Base-by-base conservation (phyloP, 768 basidiomycete species). In the Amanita muscaria region DNA sequence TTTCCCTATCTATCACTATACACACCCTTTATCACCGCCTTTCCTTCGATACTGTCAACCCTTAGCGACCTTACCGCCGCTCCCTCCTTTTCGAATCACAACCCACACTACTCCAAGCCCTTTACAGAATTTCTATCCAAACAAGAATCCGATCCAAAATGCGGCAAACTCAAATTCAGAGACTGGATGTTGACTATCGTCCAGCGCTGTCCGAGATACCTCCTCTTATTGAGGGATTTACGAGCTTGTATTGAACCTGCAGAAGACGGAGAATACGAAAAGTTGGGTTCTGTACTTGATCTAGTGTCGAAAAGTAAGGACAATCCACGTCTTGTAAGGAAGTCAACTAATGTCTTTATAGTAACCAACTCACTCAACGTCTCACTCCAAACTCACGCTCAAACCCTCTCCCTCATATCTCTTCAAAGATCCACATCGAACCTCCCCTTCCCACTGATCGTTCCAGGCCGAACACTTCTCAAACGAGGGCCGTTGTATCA, bases 1-100 rank as follows among this genome's bases (percentile, higher is more conserved):
- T 88, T 91, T 49, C 90, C 89, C 0, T 93, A 90, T 57, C 70
- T 92, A 12, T 89, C 88, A 3, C 68, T 92, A 14, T 92, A 91
- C 63, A 87, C 76, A 14, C 88, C 85, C 0, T 91, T 90, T 54
- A 72, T 92, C 41, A 84, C 86, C 9, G 70, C 83, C 1, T 93
- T 90, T 57, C 75, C 85, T 5, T 63, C 77, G 2, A 73, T 80
- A 15, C 68, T 88, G 7, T 64, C 79, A 1, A 64, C 78, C 11
- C 69, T 88, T 40, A 61, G 69, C 4, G 66, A 72, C 27, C 66
- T 84, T n/a, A 67, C 74, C 4, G 67, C 73, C 0, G 60, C 70
- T 4, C 58, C 71, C 18, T 60, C 70, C 2, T 44, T 62, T n/a
- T 46, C 56, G 51, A 56, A 62, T 37, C 55, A 66, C 3, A 72